phyloP scores from a whole-genome alignment of 1,284 basidiomycete species.

The Sporisorium sorghi region DNA sequence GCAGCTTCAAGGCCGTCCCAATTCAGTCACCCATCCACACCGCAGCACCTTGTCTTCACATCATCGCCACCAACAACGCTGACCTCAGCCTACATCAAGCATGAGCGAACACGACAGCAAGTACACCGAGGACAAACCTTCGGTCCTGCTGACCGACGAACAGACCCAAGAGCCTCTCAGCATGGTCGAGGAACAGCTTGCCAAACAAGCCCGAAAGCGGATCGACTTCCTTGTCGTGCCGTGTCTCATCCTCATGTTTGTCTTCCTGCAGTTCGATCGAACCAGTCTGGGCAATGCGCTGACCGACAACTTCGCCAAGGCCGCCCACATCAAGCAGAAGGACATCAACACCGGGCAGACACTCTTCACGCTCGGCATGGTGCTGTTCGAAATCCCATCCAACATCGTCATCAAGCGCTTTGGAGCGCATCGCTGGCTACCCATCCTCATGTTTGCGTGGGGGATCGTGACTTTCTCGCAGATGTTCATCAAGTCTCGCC shows the following conservation, averaged over 20 bases:
- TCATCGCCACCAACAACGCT: neutral
- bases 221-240: neutral
- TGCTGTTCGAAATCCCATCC: constrained; percentile 4
- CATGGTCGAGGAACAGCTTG: neutral
- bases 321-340: constrained; percentile 1
- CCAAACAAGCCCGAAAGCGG: neutral
- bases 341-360: constrained; percentile 6
- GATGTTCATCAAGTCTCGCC: constrained; percentile 6
- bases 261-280: constrained; percentile 6
- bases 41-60: too few species aligned
- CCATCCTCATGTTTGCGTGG: constrained; percentile 5
- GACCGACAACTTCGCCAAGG: constrained; percentile 8
- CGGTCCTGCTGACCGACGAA: neutral
- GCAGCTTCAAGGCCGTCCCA: neutral
- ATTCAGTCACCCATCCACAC: neutral
- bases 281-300: constrained; percentile 4
- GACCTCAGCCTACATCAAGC: neutral
- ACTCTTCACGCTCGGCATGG: constrained; percentile 4
- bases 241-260: constrained; percentile 2
- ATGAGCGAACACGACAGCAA: constrained; percentile 7
- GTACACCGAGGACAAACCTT: constrained; percentile 3
- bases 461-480: neutral
- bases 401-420: constrained; percentile 5
- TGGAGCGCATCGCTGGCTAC: constrained; percentile 1
- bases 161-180: neutral